Evolutionary conservation across 176 grass and related monocot species (phyloP).

Genomic region (Triticum dicoccoides): DNA sequence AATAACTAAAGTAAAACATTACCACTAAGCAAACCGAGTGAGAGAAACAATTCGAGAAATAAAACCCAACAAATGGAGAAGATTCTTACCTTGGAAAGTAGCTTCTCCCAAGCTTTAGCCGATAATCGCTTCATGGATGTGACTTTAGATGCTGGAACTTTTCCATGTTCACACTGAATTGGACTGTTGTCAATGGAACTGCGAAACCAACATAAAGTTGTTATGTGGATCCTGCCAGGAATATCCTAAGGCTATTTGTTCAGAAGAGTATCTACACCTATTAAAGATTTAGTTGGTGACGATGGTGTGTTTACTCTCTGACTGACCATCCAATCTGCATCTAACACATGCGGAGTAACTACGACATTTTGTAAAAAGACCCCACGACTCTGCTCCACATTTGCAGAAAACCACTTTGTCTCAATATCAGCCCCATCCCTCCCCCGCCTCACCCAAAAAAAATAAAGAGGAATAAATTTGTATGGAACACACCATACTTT

Average conservation of each 20-base stretch:
- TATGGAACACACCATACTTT: background rate
- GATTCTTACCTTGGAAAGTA: constrained; percentile 68
- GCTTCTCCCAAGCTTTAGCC: constrained; percentile 66
- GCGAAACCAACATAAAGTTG: constrained; percentile 18
- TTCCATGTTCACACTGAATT: constrained; percentile 88
- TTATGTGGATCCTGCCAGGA: background rate
- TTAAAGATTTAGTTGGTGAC: background rate
- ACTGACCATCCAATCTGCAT: background rate
- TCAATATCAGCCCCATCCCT: background rate
- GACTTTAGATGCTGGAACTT: constrained; percentile 76
- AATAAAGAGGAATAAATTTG: background rate
- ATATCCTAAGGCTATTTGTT: background rate
- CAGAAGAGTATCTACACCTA: background rate
- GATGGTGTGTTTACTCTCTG: background rate
- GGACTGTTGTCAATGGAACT: constrained; percentile 81
- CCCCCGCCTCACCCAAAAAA: background rate
- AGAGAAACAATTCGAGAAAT: constrained; percentile 17
- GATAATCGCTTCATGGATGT: constrained; percentile 84
- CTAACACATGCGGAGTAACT: background rate
- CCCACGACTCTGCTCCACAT: background rate
- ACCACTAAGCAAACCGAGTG: background rate
- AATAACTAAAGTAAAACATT: constrained; percentile 20
- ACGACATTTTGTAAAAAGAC: background rate
- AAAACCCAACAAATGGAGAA: background rate
- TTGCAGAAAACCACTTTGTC: background rate